Percentiles rank a stretch among this genome's conserved stretches.
Conservation (phyloP, 257 asterid genomes). For the Nicotiana benthamiana region DNA sequence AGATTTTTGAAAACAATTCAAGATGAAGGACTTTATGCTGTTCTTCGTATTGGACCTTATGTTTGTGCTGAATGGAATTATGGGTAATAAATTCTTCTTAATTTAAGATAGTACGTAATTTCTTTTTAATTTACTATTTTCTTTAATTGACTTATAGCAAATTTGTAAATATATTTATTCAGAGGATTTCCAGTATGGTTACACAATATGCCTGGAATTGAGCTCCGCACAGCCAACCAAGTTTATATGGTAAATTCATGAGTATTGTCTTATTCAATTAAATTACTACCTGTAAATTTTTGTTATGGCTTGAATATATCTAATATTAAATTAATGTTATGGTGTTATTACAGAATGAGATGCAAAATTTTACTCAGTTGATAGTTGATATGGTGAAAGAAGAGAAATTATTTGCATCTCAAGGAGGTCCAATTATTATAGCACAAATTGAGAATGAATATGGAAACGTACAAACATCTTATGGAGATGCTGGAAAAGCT, state of each 20-base stretch:
- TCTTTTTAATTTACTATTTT: not conserved
- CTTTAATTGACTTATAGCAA: not conserved
- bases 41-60: slow-evolving; percentile 82
- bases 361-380: slow-evolving; percentile 57
- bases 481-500: slow-evolving; percentile 64
- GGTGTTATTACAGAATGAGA: slow-evolving; percentile 41
- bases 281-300: not conserved
- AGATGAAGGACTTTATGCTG: slow-evolving; percentile 45
- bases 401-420: slow-evolving; percentile 73
- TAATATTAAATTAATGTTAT: not conserved
- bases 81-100: slow-evolving; percentile 33
- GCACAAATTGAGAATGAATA: slow-evolving; percentile 85
- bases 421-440: slow-evolving; percentile 83
- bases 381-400: slow-evolving; percentile 60
- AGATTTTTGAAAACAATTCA: slow-evolving; percentile 56
- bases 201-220: slow-evolving; percentile 46
- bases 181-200: slow-evolving; percentile 87
- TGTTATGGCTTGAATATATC: not conserved
- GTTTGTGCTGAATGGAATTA: slow-evolving; percentile 86
- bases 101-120: not conserved
- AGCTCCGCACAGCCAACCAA: slow-evolving; percentile 48
- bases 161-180: not conserved
- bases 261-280: not conserved
- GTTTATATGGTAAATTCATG: slow-evolving; percentile 43
- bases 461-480: slow-evolving; percentile 42